Conservation (phyloP, 1,284 basidiomycete species). For the Ustilago bromivora region DNA sequence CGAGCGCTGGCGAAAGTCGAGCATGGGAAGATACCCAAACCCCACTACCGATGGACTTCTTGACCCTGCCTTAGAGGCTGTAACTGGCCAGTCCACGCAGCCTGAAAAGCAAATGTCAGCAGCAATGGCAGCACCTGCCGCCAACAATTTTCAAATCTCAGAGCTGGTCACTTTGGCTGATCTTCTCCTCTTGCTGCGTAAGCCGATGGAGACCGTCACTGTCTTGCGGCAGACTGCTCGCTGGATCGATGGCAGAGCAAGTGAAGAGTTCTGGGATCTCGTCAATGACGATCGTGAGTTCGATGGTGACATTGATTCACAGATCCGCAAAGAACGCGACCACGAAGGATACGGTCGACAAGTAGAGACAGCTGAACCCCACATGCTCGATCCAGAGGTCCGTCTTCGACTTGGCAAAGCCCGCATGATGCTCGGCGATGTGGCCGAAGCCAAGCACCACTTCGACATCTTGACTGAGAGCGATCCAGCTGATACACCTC, state of each 20-base stretch:
- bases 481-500: slow-evolving; percentile 48
- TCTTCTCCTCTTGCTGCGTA: slow-evolving; percentile 79
- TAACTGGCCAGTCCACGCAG: background rate
- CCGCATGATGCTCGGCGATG: slow-evolving; percentile 82
- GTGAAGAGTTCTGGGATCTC: slow-evolving; percentile 81
- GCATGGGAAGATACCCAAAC: slow-evolving; percentile 65
- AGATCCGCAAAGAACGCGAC: slow-evolving; percentile 51
- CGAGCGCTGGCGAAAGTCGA: slow-evolving; percentile 75
- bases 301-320: slow-evolving; percentile 72
- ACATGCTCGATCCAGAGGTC: slow-evolving; percentile 82
- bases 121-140: slow-evolving; percentile 6
- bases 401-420: slow-evolving; percentile 87
- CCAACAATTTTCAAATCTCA: slow-evolving; percentile 57
- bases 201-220: slow-evolving; percentile 78
- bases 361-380: slow-evolving; percentile 71
- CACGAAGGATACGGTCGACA: slow-evolving; percentile 64
- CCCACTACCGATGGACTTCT: slow-evolving; percentile 20
- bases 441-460: slow-evolving; percentile 80
- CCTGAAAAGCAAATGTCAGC: background rate
- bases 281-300: slow-evolving; percentile 85
- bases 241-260: slow-evolving; percentile 87
- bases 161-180: slow-evolving; percentile 82
- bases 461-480: slow-evolving; percentile 56
- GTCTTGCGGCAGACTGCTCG: slow-evolving; percentile 82
- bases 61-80: slow-evolving; percentile 34